Evolutionary conservation across 768 basidiomycete genomes (phyloP), one percentile per base, ranked within the genome.

Genomic region (Boletus eberwhitei): DNA sequence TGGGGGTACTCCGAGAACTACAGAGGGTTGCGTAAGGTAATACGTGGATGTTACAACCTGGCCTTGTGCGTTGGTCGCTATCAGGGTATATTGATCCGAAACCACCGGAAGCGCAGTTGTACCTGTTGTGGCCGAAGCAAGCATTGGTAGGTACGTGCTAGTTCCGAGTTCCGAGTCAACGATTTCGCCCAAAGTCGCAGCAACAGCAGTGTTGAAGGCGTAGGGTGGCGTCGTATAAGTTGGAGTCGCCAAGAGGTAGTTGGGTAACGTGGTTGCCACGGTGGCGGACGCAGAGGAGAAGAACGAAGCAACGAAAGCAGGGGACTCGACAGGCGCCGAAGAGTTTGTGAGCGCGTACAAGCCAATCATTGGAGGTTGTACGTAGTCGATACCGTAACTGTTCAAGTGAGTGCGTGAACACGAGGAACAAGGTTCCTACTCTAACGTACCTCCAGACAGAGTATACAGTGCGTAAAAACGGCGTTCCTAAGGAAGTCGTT

Each of bases 311-410:
- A 87, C 71, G 13, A 63, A 49, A 38, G 74, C 68, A 8, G 77
- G 67, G 3, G 79, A 66, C 55, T 80, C 73, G 17, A 75, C 67
- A 17, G 68, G 62, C 7, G 72, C 66, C 8, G 79, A 80, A 26
- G 71, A 67, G 61, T 84, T 83, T 35, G 65, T 63, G 36, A 86
- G 73, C 21, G 84, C 71, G 64, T 89, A 92, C 48, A 92, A 70
- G n/a, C 90, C 90, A 53, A 92, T 83, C 71, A 88, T 75, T 17
- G 90, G 90, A 8, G 87, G 76, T 65, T 92, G 90, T 57, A 85
- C 84, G 35, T 71, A 69, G 61, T 87, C 78, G 58, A 92, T 90
- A 7, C 90, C 90, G 56, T 83, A 88, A 65, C 89, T 91, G 53
- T 22, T 34, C 21, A 16, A 31, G 16, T 57, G 19, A 61, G 55